Percentiles rank a stretch among this genome's conserved stretches.
phyloP scores from a whole-genome alignment of 2,329 filamentous ascomycete species.

The Talaromyces sp. region DNA sequence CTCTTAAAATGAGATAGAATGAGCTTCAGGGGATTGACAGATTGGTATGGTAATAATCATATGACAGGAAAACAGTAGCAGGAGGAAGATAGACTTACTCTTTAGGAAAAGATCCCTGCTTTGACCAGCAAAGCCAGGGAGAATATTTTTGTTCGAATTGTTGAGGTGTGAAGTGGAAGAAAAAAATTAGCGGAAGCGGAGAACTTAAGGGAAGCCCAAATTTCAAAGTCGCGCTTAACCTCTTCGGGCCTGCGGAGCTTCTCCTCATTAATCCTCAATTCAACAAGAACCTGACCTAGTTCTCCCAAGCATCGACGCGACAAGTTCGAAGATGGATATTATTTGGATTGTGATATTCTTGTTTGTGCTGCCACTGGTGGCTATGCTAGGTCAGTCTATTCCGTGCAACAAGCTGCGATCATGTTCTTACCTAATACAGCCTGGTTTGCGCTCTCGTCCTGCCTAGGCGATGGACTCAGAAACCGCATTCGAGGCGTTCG shows the following conservation, averaged over 20 bases:
- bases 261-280: neutral
- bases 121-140: constrained; percentile 19
- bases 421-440: constrained; percentile 32
- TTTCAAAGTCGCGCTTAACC: neutral
- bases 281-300: neutral
- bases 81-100: neutral
- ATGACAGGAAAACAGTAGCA: constrained; percentile 24
- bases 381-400: constrained; percentile 33
- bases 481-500: constrained; percentile 46
- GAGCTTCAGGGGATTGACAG: constrained; percentile 80
- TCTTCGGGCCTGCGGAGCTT: neutral
- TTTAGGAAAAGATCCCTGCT: neutral
- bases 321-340: constrained; percentile 29
- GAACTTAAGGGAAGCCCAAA: neutral
- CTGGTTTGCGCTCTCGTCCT: constrained; percentile 55
- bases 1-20: constrained; percentile 37
- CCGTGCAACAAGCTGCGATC: neutral
- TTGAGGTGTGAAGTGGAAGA: neutral
- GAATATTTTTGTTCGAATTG: constrained; percentile 1
- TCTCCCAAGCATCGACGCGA: neutral
- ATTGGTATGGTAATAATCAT: constrained; percentile 69
- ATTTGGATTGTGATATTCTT: constrained; percentile 35
- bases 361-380: constrained; percentile 37
- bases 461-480: constrained; percentile 53
- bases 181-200: constrained; percentile 14